A percentile compares a stretch with the other conserved stretches of the same genome.
Conservation (phyloP, 148 eudicot genomes). For the Rhododendron williamsianum region DNA sequence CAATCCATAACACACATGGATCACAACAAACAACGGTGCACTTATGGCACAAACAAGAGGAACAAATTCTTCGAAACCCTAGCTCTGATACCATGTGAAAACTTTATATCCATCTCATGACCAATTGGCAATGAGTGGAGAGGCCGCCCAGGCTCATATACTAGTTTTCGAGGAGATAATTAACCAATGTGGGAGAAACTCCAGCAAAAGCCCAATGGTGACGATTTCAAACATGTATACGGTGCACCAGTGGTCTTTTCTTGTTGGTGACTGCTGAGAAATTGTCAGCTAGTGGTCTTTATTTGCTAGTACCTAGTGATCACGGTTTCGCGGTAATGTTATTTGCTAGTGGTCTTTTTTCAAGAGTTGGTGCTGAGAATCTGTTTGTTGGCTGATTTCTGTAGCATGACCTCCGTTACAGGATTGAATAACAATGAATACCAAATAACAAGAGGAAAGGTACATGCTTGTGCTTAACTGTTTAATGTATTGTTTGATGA, state of each 20-base stretch:
- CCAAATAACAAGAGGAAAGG: conserved; percentile 97
- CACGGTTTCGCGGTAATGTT: background rate
- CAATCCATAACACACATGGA: too few species aligned
- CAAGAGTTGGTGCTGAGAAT: conserved; percentile 11
- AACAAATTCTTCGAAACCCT: too few species aligned
- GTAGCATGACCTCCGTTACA: conserved; percentile 81
- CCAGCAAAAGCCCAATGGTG: too few species aligned
- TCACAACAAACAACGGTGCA: too few species aligned
- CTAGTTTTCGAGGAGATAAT: too few species aligned
- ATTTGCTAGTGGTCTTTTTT: background rate
- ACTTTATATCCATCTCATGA: too few species aligned
- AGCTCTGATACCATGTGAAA: too few species aligned
- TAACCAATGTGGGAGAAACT: too few species aligned
- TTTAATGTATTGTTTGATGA: background rate
- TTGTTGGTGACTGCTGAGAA: background rate
- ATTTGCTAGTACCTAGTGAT: background rate
- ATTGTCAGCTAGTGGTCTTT: background rate
- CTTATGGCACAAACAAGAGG: too few species aligned
- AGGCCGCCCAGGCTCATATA: too few species aligned
- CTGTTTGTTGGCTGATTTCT: conserved; percentile 13
- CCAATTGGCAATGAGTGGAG: too few species aligned
- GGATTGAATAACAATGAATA: conserved; percentile 97
- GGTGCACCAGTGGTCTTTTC: background rate
- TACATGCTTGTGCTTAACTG: conserved; percentile 14
- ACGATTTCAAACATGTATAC: background rate